A percentile compares a stretch with the other conserved stretches of the same genome.
phyloP scores from a whole-genome alignment of 352 stramenopile genomes.

The Thraustochytrium striatum region DNA sequence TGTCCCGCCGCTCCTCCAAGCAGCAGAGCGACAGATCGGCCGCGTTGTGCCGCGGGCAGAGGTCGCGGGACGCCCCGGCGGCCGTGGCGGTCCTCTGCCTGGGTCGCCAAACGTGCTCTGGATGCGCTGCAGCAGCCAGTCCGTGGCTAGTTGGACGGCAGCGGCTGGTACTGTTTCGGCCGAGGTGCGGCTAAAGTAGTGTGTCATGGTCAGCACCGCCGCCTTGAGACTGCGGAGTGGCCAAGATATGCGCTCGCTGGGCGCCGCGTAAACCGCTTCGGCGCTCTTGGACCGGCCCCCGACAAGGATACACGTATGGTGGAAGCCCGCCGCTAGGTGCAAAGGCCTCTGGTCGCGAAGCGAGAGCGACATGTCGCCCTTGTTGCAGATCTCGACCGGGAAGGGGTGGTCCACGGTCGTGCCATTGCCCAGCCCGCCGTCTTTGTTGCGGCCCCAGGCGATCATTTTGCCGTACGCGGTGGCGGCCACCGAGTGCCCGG shows the following conservation, averaged over 20 bases:
- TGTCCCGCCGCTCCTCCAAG: slow-evolving; percentile 4
- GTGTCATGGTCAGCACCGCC: background rate
- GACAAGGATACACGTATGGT: slow-evolving; percentile 39
- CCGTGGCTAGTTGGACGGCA: background rate
- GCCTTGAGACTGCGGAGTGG: background rate
- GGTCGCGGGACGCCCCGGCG: background rate
- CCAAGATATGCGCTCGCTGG: background rate
- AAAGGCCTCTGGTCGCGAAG: slow-evolving; percentile 25
- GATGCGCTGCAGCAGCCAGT: slow-evolving; percentile 19
- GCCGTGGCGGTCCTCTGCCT: background rate
- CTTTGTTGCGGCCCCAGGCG: slow-evolving; percentile 40
- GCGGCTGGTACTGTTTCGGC: background rate
- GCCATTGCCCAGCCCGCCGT: slow-evolving; percentile 28
- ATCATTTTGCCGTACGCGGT: slow-evolving; percentile 27
- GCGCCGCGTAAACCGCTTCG: background rate
- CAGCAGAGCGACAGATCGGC: background rate
- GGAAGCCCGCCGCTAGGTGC: slow-evolving; percentile 21
- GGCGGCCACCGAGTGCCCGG: slow-evolving; percentile 29
- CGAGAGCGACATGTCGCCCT: slow-evolving; percentile 29
- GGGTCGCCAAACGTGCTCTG: background rate
- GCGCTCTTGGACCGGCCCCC: background rate
- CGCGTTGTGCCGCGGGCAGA: background rate
- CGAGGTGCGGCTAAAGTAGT: background rate
- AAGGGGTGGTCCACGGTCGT: slow-evolving; percentile 34
- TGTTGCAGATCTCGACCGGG: slow-evolving; percentile 33